These are phyloP conservation scores for Lachnellula hyalina DNA, from an alignment of 2,329 filamentous ascomycete species.

Conservation along the genomic window DNA sequence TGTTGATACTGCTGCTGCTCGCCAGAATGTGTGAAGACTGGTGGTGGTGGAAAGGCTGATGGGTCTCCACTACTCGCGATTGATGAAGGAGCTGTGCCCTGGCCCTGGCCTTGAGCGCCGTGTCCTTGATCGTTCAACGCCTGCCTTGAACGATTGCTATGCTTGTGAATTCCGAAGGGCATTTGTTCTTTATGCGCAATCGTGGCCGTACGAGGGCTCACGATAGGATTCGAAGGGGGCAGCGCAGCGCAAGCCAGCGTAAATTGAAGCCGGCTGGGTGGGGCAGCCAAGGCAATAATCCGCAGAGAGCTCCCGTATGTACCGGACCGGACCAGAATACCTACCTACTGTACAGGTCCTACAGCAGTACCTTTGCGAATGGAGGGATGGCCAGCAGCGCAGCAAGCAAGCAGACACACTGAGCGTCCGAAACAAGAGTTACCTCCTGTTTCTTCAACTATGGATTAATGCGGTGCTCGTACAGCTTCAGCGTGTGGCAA, in stretches of 20 bases:
- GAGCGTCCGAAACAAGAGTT: not conserved
- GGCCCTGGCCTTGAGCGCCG: conserved; percentile 4
- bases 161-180: conserved; percentile 29
- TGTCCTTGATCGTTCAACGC: conserved; percentile 25
- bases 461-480: not conserved
- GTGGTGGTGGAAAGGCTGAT: not conserved
- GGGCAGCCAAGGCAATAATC: not conserved
- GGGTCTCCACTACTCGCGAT: not conserved
- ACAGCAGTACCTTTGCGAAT: too few relatives aligned
- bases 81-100: conserved; percentile 6
- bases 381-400: not conserved
- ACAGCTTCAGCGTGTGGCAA: not conserved
- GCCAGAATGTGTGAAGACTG: not conserved
- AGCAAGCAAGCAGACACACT: not conserved
- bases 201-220: conserved; percentile 16
- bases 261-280: not conserved
- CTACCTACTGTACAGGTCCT: too few relatives aligned
- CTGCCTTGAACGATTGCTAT: conserved; percentile 32
- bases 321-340: too few relatives aligned
- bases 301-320: not conserved
- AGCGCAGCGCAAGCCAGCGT: not conserved
- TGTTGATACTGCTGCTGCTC: conserved; percentile 28
- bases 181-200: conserved; percentile 23
- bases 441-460: not conserved
- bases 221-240: conserved; percentile 16